phyloP scores from a whole-genome alignment of 345 rosid genomes.

The thale cress (Arabidopsis thaliana) region DNA sequence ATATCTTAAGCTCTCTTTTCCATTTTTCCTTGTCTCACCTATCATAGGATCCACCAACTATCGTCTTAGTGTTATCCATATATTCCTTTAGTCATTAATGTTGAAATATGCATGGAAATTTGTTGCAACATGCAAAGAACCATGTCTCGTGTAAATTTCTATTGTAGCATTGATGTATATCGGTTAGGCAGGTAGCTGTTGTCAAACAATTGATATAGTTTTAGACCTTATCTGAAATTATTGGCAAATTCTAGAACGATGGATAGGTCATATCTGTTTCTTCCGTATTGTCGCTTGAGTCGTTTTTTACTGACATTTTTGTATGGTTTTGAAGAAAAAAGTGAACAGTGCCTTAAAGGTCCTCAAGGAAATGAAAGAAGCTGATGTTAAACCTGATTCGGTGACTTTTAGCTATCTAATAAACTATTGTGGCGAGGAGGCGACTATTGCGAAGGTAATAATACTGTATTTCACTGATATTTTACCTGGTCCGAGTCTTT shows the following conservation, averaged over 20 bases:
- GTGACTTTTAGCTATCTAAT: slow-evolving; percentile 71
- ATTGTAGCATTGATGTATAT: slow-evolving; percentile 12
- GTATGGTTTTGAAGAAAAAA: slow-evolving; percentile 62
- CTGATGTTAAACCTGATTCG: slow-evolving; percentile 69
- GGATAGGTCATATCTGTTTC: slow-evolving; percentile 6
- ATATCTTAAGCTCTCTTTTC: slow-evolving; percentile 20
- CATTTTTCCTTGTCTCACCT: slow-evolving; percentile 11
- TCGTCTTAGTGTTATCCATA: not conserved
- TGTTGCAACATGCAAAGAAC: slow-evolving; percentile 14
- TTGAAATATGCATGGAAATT: slow-evolving; percentile 20
- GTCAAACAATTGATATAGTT: not conserved
- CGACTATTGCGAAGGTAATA: slow-evolving; percentile 71
- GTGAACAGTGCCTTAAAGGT: slow-evolving; percentile 56
- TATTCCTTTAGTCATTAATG: not conserved
- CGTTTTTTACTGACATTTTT: slow-evolving; percentile 16
- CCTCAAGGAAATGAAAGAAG: slow-evolving; percentile 71
- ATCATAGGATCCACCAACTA: slow-evolving; percentile 7
- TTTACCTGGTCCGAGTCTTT: not conserved
- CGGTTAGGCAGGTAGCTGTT: not conserved
- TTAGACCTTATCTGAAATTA: slow-evolving; percentile 26
- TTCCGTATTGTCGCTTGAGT: slow-evolving; percentile 1
- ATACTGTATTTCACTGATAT: slow-evolving; percentile 12
- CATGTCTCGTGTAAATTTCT: slow-evolving; percentile 7
- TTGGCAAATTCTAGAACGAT: slow-evolving; percentile 1
- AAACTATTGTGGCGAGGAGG: slow-evolving; percentile 57